Percentiles rank a stretch among this genome's conserved stretches.
phyloP scores from a whole-genome alignment of 2,329 filamentous ascomycete species.

The Claviceps sp. region DNA sequence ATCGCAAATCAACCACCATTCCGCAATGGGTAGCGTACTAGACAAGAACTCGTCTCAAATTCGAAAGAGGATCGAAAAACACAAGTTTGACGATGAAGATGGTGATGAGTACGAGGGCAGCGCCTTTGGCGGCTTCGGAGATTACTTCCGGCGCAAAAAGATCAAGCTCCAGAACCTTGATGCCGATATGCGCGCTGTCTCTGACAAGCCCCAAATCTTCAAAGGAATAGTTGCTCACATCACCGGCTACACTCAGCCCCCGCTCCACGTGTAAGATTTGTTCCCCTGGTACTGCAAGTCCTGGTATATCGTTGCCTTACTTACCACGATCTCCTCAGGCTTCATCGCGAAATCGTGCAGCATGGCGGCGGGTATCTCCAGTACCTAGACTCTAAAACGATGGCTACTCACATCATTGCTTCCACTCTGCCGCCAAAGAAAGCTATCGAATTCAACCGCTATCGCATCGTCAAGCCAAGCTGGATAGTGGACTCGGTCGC shows the following conservation, averaged over 20 bases:
- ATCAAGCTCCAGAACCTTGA: conserved; percentile 95
- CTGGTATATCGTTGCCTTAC: neutral
- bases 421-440: conserved; percentile 88
- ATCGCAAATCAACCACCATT: neutral
- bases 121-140: conserved; percentile 74
- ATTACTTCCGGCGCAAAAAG: conserved; percentile 94
- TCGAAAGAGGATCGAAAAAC: conserved; percentile 46
- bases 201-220: conserved; percentile 72
- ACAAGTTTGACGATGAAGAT: conserved; percentile 66
- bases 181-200: conserved; percentile 57
- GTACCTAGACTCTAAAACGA: conserved; percentile 88
- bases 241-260: conserved; percentile 91
- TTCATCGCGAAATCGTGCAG: conserved; percentile 76
- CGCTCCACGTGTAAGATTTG: conserved; percentile 55
- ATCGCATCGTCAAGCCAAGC: conserved; percentile 84
- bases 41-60: conserved; percentile 50
- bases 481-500: conserved; percentile 88
- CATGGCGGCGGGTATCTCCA: conserved; percentile 94
- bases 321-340: conserved; percentile 16
- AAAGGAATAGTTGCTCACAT: conserved; percentile 82
- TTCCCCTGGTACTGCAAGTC: neutral
- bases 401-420: conserved; percentile 90
- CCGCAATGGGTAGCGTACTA: conserved; percentile 42
- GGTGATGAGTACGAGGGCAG: conserved; percentile 88
- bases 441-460: conserved; percentile 70